Percentiles rank a stretch among this genome's conserved stretches.
phyloP scores from a whole-genome alignment of 768 basidiomycete genomes.

The Pilatotrama ljubarskyi region DNA sequence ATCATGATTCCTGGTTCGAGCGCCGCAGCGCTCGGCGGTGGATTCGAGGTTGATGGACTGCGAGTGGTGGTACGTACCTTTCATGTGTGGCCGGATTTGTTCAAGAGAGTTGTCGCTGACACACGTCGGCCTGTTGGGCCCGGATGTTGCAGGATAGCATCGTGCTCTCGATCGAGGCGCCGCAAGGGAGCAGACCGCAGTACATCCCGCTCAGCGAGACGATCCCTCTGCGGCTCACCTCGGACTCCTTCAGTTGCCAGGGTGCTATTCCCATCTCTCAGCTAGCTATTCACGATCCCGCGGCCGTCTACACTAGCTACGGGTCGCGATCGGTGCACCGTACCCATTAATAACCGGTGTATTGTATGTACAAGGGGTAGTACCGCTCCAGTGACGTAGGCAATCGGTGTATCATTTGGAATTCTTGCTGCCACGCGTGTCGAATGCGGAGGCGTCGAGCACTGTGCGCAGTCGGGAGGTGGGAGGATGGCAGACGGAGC shows the following conservation, averaged over 20 bases:
- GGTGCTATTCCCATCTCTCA: constrained; percentile 11
- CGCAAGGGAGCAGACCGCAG: constrained; percentile 10
- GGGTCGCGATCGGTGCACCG: too few relatives aligned
- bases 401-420: too few relatives aligned
- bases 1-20: constrained; percentile 10
- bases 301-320: too few relatives aligned
- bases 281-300: too few relatives aligned
- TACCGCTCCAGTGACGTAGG: too few relatives aligned
- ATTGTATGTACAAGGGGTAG: too few relatives aligned
- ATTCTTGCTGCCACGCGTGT: background rate
- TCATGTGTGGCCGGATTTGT: background rate
- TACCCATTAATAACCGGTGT: too few relatives aligned
- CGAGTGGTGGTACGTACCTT: constrained; percentile 24
- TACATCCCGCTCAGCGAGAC: constrained; percentile 24
- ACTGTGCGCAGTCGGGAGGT: background rate
- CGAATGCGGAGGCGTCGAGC: background rate
- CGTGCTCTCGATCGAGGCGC: constrained; percentile 25
- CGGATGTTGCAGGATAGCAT: constrained; percentile 26
- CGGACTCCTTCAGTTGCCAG: constrained; percentile 23
- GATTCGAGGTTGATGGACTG: constrained; percentile 27
- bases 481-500: background rate
- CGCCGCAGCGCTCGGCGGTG: constrained; percentile 15
- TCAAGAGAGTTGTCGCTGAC: background rate
- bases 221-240: constrained; percentile 28
- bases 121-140: too few relatives aligned